Percentiles rank a stretch among this genome's conserved stretches.
Evolutionary conservation across 2,329 filamentous ascomycete species (phyloP).

Genomic region (Diplodia mutila): DNA sequence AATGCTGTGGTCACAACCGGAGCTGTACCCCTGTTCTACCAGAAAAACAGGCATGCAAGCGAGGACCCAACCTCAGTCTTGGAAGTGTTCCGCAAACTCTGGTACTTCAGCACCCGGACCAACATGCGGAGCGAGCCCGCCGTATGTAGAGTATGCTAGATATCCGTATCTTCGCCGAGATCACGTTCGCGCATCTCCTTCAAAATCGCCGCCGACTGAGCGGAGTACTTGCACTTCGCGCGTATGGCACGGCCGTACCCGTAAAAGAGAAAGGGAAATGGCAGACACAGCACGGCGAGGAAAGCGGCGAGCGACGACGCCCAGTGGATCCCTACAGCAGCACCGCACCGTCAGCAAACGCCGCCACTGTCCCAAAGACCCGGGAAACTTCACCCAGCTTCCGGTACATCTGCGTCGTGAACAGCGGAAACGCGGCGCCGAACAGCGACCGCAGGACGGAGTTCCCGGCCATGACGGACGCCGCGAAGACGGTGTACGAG

Average conservation of each 20-base stretch:
- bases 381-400: constrained; percentile 31
- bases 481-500: constrained; percentile 72
- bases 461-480: constrained; percentile 75
- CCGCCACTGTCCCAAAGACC: too few relatives aligned
- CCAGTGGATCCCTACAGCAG: constrained; percentile 65
- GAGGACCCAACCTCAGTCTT: too few relatives aligned
- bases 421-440: constrained; percentile 79
- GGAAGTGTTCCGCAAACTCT: too few relatives aligned
- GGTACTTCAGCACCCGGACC: too few relatives aligned
- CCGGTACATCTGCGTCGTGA: constrained; percentile 66
- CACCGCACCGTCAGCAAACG: constrained; percentile 23
- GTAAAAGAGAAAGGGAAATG: constrained; percentile 77
- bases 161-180: too few relatives aligned
- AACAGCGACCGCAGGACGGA: constrained; percentile 78
- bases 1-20: too few relatives aligned
- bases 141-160: too few relatives aligned
- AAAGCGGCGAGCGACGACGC: constrained; percentile 74
- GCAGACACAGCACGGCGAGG: constrained; percentile 70
- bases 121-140: too few relatives aligned
- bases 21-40: too few relatives aligned
- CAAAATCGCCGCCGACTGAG: constrained; percentile 55
- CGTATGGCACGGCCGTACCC: constrained; percentile 69
- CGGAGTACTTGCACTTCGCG: constrained; percentile 69
- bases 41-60: too few relatives aligned
- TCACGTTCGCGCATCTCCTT: too few relatives aligned